These are phyloP conservation scores for Ophiostoma sp. DNA, from an alignment of 2,329 filamentous ascomycete genomes.

Conservation along the genomic window DNA sequence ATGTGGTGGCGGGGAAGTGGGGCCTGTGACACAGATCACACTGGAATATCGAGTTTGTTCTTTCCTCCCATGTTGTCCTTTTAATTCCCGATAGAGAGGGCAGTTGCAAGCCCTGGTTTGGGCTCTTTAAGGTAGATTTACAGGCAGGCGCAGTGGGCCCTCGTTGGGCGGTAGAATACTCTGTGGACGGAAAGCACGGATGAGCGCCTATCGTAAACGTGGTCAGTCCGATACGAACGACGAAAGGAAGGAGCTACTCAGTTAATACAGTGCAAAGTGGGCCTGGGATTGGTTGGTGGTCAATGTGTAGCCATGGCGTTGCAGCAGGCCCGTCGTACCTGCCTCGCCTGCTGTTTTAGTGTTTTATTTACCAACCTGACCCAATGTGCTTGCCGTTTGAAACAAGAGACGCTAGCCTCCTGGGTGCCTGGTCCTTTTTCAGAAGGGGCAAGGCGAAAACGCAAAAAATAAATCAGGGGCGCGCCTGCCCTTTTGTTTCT, in stretches of 20 bases:
- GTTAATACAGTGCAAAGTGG: neutral
- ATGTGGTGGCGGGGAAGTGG: conserved; percentile 12
- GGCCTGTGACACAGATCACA: neutral
- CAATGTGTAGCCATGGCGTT: neutral
- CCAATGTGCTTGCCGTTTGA: conserved; percentile 15
- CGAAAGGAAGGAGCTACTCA: neutral
- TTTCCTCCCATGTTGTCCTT: neutral
- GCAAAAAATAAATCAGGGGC: neutral
- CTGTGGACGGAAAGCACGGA: conserved; percentile 1
- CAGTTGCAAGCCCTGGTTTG: neutral
- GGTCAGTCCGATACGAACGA: neutral
- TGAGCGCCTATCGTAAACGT: neutral
- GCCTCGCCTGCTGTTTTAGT: neutral
- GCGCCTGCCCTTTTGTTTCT: conserved; percentile 9
- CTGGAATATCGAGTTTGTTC: neutral
- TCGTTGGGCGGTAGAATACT: neutral
- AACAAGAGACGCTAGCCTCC: conserved; percentile 18
- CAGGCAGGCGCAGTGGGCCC: neutral
- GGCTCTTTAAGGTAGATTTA: neutral
- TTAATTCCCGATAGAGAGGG: neutral
- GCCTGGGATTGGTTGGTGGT: neutral
- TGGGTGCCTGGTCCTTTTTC: neutral
- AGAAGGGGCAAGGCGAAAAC: neutral
- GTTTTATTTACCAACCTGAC: conserved; percentile 1
- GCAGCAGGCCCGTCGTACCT: conserved; percentile 1